Evolutionary conservation across 495 filamentous ascomycete genomes (phyloP), one percentile per base, ranked within the genome.

Genomic region (Hypoxylon fuscum): DNA sequence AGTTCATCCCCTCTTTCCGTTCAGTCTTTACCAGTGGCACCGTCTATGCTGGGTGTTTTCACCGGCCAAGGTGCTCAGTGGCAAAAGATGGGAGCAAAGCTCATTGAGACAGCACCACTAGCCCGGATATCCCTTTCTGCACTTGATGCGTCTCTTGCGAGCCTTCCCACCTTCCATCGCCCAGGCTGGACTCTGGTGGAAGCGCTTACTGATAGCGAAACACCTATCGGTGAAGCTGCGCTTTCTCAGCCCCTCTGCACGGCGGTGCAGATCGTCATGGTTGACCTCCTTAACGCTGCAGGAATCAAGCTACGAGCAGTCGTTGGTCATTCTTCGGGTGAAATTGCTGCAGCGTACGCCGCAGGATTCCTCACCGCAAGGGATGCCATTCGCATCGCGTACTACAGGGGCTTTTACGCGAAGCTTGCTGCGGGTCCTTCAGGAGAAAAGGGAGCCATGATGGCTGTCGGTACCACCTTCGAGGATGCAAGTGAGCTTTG

Each of bases 251-350:
- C 84, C 0, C 40, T 82, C 0, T 80, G 79, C 41, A 79, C 79
- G 0, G 78, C 79, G 0, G 38, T 83, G 1, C 78, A 83, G 48
- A 64, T 83, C n/a, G 40, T 76, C 0, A 53, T 87, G 6, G 77
- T 83, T 0, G 73, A 82, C 8, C 51, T 86, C 1, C 63, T 87
- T 0, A 25, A 38, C 0, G 66, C 43, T 0, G 77, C 77, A 42
- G 79, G 77, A 2, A 64, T 87, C 15, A 27, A 29, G 1, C 76
- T 80, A 2, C 35, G 59, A 0, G 76, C 77, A 7, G 80, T 87
- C 0, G 74, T 85, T 1, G 85, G 86, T 20, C 85, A 88, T 56
- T 86, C 83, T 1, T 81, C 76, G 27, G 85, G 86, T 20, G 86
- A 88, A 61, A 87, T 88, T 55, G 79, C 41, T 0, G 79, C 77